phyloP scores from a whole-genome alignment of 768 basidiomycete species.

The Tricholoma terreum region DNA sequence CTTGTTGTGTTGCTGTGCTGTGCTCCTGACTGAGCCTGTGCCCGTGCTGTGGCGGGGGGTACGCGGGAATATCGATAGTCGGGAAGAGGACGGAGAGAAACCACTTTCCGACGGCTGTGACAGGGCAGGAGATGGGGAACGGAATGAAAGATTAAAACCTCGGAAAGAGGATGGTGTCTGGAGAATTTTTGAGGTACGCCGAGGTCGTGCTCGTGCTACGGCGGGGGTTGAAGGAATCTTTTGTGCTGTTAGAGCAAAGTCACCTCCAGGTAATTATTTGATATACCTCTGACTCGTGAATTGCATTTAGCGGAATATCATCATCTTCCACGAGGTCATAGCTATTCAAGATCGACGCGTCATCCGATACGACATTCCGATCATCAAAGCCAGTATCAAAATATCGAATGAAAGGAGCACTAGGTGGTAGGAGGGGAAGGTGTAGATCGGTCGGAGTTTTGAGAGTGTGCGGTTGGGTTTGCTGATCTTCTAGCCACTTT shows the following conservation, averaged over 20 bases:
- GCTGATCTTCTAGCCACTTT: conserved; percentile 55
- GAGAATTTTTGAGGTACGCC: conserved; percentile 34
- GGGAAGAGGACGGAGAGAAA: conserved; percentile 34
- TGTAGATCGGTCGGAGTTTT: conserved; percentile 11
- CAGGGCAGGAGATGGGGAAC: conserved; percentile 39
- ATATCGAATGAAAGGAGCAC: conserved; percentile 41
- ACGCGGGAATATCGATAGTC: conserved; percentile 44
- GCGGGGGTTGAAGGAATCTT: conserved; percentile 35
- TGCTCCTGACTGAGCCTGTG: conserved; percentile 21
- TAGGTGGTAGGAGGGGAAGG: conserved; percentile 22
- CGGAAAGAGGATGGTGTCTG: conserved; percentile 37
- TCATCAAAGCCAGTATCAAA: conserved; percentile 29
- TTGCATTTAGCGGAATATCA: conserved; percentile 39
- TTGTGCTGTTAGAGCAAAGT: conserved; percentile 1
- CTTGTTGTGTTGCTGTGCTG: conserved; percentile 39
- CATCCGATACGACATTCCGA: conserved; percentile 21
- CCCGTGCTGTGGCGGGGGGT: conserved; percentile 33
- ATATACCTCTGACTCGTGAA: conserved; percentile 16
- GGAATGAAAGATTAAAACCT: conserved; percentile 44
- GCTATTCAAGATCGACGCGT: conserved; percentile 36
- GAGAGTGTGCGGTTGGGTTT: conserved; percentile 18
- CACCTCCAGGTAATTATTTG: neutral
- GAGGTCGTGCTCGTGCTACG: conserved; percentile 27
- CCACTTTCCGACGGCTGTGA: conserved; percentile 29
- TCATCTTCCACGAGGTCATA: conserved; percentile 52